phyloP scores from a whole-genome alignment of 2,329 filamentous ascomycete genomes.

The Microcyclospora tardicrescens region DNA sequence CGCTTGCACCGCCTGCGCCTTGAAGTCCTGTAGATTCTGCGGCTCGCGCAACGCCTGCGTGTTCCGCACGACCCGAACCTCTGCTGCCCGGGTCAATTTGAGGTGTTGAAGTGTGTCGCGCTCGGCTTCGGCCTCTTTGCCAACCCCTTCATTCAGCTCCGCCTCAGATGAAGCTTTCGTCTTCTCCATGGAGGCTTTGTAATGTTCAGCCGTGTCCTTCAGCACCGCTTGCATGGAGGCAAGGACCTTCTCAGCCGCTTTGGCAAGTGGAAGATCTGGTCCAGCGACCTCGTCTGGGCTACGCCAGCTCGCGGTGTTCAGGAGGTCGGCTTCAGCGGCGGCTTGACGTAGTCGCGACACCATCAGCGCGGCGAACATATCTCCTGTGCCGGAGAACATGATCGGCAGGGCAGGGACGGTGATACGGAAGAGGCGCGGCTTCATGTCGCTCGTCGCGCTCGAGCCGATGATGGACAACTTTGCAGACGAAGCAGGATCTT shows the following conservation, averaged over 20 bases:
- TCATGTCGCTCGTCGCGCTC: conserved; percentile 49
- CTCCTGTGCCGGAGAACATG: conserved; percentile 92
- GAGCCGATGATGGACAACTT: conserved; percentile 56
- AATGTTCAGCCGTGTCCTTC: conserved; percentile 50
- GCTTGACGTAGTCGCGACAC: conserved; percentile 80
- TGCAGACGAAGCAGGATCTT: conserved; percentile 7
- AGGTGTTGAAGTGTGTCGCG: conserved; percentile 50
- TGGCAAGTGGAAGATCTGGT: conserved; percentile 66
- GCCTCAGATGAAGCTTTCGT: conserved; percentile 32
- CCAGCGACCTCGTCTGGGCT: conserved; percentile 58
- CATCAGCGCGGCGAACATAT: conserved; percentile 94
- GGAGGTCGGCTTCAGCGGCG: conserved; percentile 43
- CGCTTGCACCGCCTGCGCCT: conserved; percentile 31
- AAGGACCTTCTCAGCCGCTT: conserved; percentile 72
- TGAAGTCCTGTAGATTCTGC: conserved; percentile 49
- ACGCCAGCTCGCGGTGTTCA: conserved; percentile 53
- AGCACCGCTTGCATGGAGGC: conserved; percentile 87
- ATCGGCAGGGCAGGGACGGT: conserved; percentile 77
- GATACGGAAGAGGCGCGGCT: conserved; percentile 75
- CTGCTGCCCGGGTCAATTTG: conserved; percentile 68
- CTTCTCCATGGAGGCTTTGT: conserved; percentile 48
- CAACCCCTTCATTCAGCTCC: conserved; percentile 32
- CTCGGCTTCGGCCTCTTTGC: conserved; percentile 28
- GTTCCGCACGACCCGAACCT: conserved; percentile 72
- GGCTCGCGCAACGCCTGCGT: conserved; percentile 55